A percentile compares a stretch with the other conserved stretches of the same genome.
Evolutionary conservation across 345 rosid genomes (phyloP).

Genomic region (Hypericum androsaemum): DNA sequence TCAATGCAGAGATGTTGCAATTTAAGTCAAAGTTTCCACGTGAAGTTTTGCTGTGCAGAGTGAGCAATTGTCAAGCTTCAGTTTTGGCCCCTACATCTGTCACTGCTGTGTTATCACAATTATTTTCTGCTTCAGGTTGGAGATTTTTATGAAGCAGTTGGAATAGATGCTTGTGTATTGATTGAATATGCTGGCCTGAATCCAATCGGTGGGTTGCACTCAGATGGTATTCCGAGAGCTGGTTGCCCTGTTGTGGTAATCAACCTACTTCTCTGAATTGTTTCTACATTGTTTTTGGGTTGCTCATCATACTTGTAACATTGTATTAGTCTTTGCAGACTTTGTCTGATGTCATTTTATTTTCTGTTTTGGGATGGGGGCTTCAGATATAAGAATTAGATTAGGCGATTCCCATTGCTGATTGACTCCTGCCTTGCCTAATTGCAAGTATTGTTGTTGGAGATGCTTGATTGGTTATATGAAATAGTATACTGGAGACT

Average conservation of each 20-base stretch:
- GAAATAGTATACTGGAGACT: no score
- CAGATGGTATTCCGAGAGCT: conserved; percentile 86
- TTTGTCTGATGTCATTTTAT: no score
- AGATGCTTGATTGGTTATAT: no score
- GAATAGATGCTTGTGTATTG: conserved; percentile 92
- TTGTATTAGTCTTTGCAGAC: no score
- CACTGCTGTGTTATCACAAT: neutral
- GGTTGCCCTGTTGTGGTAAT: conserved; percentile 94
- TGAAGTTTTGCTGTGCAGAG: conserved; percentile 93
- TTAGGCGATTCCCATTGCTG: no score
- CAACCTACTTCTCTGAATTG: conserved; percentile 3
- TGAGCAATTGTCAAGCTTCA: conserved; percentile 20
- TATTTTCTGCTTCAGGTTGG: conserved; percentile 55
- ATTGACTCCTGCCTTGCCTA: no score
- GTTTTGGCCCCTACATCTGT: neutral
- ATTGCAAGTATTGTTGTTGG: no score
- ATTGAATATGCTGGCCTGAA: conserved; percentile 95
- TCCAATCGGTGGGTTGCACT: conserved; percentile 87
- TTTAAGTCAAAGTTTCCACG: conserved; percentile 91
- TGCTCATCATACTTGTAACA: neutral
- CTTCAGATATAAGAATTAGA: no score
- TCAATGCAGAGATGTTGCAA: conserved; percentile 86
- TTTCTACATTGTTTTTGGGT: neutral
- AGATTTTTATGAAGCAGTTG: conserved; percentile 89
- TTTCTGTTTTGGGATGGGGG: no score